Percentiles rank a stretch among this genome's conserved stretches.
Evolutionary conservation across 2,329 filamentous ascomycete species (phyloP).

Genomic region (Hypoxylon sp.): DNA sequence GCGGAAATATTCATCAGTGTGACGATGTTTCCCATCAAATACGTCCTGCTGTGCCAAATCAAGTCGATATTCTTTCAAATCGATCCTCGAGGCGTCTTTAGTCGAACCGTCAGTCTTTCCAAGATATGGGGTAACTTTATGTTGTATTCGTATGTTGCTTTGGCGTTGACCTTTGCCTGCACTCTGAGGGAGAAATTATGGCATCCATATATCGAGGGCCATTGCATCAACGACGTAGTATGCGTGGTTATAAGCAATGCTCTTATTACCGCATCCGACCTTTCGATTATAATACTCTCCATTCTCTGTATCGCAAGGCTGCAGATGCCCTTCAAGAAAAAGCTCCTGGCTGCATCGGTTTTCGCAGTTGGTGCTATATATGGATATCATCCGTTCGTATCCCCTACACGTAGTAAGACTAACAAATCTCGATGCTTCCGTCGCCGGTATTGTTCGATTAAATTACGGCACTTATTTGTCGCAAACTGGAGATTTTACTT

Average conservation of each 20-base stretch:
- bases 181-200: not conserved
- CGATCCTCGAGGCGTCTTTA: not conserved
- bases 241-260: not conserved
- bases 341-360: constrained; percentile 34
- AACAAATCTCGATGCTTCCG: constrained; percentile 14
- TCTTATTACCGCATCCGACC: constrained; percentile 41
- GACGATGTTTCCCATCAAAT: not conserved
- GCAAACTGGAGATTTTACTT: constrained; percentile 14
- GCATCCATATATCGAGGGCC: not conserved
- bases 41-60: not conserved
- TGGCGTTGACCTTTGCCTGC: not conserved
- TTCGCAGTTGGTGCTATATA: constrained; percentile 44
- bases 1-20: not conserved
- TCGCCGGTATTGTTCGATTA: constrained; percentile 28
- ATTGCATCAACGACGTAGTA: not conserved
- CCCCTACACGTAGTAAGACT: not conserved
- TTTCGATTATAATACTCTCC: constrained; percentile 40
- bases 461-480: constrained; percentile 25
- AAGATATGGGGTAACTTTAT: not conserved
- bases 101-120: not conserved
- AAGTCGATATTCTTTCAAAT: not conserved
- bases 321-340: constrained; percentile 38
- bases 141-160: not conserved
- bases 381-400: not conserved
- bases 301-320: constrained; percentile 34